Evolutionary conservation across 169 alveolate species (phyloP).

Genomic region (Cryptosporidium viatorum): DNA sequence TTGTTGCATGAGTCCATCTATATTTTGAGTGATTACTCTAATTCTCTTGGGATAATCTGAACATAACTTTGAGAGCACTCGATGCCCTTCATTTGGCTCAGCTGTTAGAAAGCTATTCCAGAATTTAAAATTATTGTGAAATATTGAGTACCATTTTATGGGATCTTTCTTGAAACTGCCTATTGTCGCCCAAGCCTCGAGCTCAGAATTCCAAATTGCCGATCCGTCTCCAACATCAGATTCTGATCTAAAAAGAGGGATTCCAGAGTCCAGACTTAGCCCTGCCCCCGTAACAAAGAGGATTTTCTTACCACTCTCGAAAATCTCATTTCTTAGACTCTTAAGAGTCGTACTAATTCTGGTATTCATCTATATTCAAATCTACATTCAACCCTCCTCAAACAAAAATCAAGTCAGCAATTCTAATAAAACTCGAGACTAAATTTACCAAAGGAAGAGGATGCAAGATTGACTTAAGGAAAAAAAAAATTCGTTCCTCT

Average conservation of each 20-base stretch:
- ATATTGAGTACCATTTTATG: conserved; percentile 50
- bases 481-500: not conserved
- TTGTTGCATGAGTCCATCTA: conserved; percentile 51
- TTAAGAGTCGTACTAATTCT: conserved; percentile 1
- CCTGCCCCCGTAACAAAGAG: conserved; percentile 74
- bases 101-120: conserved; percentile 49
- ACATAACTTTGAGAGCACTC: conserved; percentile 31
- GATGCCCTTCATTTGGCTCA: conserved; percentile 65
- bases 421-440: not conserved
- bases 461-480: not conserved
- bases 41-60: conserved; percentile 22
- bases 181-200: conserved; percentile 70
- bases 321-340: conserved; percentile 9
- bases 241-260: conserved; percentile 61
- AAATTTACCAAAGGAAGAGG: not conserved
- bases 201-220: conserved; percentile 43
- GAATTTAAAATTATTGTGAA: not conserved
- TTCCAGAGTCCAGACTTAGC: conserved; percentile 62
- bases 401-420: not conserved
- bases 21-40: conserved; percentile 63
- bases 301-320: conserved; percentile 22
- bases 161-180: conserved; percentile 27
- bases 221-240: conserved; percentile 7
- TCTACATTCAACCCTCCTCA: not conserved
- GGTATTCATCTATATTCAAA: conserved; percentile 19